Percentiles rank a stretch among this genome's conserved stretches.
These are phyloP conservation scores for Aspergillus calidoustus DNA, from an alignment of 2,329 filamentous ascomycete species.

Conservation along the genomic window DNA sequence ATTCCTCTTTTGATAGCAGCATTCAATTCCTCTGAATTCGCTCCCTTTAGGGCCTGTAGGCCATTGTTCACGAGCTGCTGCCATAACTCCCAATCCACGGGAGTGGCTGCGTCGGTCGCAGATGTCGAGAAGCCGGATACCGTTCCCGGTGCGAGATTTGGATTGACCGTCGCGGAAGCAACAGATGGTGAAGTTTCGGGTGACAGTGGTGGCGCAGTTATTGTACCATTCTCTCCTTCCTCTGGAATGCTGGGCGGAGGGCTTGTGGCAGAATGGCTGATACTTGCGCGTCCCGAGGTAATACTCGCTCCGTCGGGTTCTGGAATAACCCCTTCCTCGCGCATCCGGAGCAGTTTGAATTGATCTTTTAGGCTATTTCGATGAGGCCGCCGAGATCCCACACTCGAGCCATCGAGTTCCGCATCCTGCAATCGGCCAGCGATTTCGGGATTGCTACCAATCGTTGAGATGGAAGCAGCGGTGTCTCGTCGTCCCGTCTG, in stretches of 20 bases:
- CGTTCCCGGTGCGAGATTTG: constrained; percentile 79
- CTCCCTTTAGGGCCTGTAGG: constrained; percentile 81
- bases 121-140: constrained; percentile 78
- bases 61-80: constrained; percentile 95
- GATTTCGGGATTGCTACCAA: constrained; percentile 80
- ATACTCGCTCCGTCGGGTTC: constrained; percentile 61
- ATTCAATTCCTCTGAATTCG: constrained; percentile 87
- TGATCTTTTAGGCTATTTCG: constrained; percentile 75
- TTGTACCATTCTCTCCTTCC: constrained; percentile 49
- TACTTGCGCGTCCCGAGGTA: constrained; percentile 47
- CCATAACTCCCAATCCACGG: constrained; percentile 99
- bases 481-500: constrained; percentile 69
- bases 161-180: constrained; percentile 68
- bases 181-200: constrained; percentile 45
- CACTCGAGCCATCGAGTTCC: constrained; percentile 50
- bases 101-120: constrained; percentile 64
- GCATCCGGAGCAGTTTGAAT: constrained; percentile 76
- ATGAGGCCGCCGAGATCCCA: constrained; percentile 52
- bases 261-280: constrained; percentile 51
- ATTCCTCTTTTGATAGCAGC: constrained; percentile 91
- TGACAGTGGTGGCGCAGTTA: constrained; percentile 32
- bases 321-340: constrained; percentile 69
- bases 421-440: constrained; percentile 74
- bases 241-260: constrained; percentile 55
- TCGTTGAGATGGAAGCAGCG: constrained; percentile 75